These are phyloP conservation scores for Alternaria novae-zelandiae DNA, from an alignment of 2,329 filamentous ascomycete genomes.

Conservation along the genomic window DNA sequence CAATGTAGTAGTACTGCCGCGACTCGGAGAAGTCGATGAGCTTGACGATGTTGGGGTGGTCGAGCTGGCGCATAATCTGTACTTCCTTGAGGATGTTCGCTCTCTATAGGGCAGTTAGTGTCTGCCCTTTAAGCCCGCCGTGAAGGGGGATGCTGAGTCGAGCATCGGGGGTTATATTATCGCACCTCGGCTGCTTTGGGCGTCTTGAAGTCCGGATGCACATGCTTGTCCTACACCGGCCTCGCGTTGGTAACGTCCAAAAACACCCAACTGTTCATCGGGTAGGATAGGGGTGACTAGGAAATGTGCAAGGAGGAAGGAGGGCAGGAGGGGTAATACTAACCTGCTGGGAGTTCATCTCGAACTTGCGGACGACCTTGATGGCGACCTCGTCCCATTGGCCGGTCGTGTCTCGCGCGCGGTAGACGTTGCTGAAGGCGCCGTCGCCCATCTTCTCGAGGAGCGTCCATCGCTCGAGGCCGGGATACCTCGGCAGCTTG, in stretches of 20 bases:
- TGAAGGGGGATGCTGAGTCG: constrained; percentile 34
- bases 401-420: constrained; percentile 77
- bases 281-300: constrained; percentile 40
- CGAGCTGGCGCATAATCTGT: constrained; percentile 95
- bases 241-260: constrained; percentile 58
- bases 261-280: constrained; percentile 27
- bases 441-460: constrained; percentile 98
- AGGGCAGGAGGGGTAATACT: constrained; percentile 55
- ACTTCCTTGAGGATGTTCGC: constrained; percentile 99
- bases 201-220: constrained; percentile 93
- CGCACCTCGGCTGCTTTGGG: constrained; percentile 98
- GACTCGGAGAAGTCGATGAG: constrained; percentile 94
- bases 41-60: constrained; percentile 95
- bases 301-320: constrained; percentile 42
- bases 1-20: constrained; percentile 94
- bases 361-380: constrained; percentile 98
- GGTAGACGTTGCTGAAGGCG: constrained; percentile 98
- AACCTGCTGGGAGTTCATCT: constrained; percentile 99
- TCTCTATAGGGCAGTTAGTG: constrained; percentile 67
- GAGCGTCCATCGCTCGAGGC: constrained; percentile 83
- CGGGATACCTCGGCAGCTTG: constrained; percentile 86
- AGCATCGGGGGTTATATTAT: constrained; percentile 34
- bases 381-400: constrained; percentile 85
- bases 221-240: constrained; percentile 77
- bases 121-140: constrained; percentile 30